phyloP scores from a whole-genome alignment of 176 grass and related monocot species.

The Chrysopogon serrulatus region DNA sequence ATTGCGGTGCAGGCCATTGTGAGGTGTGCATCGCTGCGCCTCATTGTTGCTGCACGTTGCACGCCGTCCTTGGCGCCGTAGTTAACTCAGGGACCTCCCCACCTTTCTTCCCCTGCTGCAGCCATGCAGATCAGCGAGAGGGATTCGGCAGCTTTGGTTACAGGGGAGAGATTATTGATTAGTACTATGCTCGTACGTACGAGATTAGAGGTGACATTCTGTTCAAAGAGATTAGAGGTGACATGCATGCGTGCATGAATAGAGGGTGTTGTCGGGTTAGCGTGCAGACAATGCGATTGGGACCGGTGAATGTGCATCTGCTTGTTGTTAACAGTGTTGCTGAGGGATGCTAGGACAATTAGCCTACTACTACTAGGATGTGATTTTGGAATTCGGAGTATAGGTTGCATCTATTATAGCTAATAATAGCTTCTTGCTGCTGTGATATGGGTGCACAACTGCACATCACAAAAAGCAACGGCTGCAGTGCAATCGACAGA shows the following conservation, averaged over 20 bases:
- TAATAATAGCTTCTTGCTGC: no score
- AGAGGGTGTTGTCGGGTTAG: constrained; percentile 17
- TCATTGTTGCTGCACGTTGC: constrained; percentile 38
- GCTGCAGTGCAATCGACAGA: not conserved
- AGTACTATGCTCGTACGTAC: no score
- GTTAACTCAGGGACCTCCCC: not conserved
- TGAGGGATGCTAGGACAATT: not conserved
- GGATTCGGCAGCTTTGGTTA: constrained; percentile 10
- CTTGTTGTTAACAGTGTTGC: not conserved
- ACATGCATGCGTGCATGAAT: no score
- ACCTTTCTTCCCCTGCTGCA: no score
- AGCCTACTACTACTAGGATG: not conserved
- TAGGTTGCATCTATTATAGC: not conserved
- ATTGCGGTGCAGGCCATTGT: constrained; percentile 21
- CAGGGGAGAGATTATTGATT: no score
- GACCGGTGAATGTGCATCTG: constrained; percentile 24
- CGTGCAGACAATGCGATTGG: constrained; percentile 20
- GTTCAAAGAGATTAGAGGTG: no score
- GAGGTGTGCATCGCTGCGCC: constrained; percentile 4
- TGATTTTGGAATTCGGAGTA: not conserved
- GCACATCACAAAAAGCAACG: not conserved
- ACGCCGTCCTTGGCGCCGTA: constrained; percentile 4
- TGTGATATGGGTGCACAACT: not conserved
- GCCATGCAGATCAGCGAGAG: not conserved
- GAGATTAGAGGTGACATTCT: constrained; percentile 4